Evolutionary conservation across 2,329 filamentous ascomycete species (phyloP), one percentile per base, ranked within the genome.

Genomic region (Fusarium brevicatenulatum): DNA sequence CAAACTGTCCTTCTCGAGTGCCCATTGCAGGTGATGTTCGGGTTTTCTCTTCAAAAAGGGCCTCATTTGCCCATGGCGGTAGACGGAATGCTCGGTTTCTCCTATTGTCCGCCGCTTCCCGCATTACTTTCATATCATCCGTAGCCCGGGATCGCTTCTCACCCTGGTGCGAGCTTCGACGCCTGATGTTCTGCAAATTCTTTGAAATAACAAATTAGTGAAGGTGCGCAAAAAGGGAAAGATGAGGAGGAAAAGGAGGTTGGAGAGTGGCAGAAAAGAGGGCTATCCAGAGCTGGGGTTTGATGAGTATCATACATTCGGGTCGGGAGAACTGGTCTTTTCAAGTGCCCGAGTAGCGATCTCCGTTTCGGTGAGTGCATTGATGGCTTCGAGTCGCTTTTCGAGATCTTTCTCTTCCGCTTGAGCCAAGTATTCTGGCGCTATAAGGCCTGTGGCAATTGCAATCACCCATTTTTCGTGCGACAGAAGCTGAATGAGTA

Each of bases 111-210:
- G 78, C 79, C 36, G 80, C 78, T 61, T 80, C 79, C 44, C 75
- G 76, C 78, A 83, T 79, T 21, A 81, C 79, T 53, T 77, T 76
- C 43, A 79, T 68, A 47, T 82, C 81, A 36, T 81, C 79, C 18
- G 39, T 69, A 10, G 70, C 78, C 46, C 65, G 73, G 11, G 55
- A 55, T 53, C 65, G 70, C 19, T 55, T 63, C 13, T 54, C 56
- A 21, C 55, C 62, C 19, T 54, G 63, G 25, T 74, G 59, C 15
- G 58, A 49, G 54, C 64, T 73, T 21, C 70, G 59, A 43, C 78
- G 78, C 49, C 69, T 54, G 37, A 82, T 79, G 43, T 79, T 82
- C 16, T 72, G 72, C 30, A 82, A 60, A 57, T 82, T 82, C 82
- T 83, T 69, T 62, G 40, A 50, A 34, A 42, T 28, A 49, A 60